Conservation (phyloP, 805 yeast species). For the Teunomyces funiuensis region DNA sequence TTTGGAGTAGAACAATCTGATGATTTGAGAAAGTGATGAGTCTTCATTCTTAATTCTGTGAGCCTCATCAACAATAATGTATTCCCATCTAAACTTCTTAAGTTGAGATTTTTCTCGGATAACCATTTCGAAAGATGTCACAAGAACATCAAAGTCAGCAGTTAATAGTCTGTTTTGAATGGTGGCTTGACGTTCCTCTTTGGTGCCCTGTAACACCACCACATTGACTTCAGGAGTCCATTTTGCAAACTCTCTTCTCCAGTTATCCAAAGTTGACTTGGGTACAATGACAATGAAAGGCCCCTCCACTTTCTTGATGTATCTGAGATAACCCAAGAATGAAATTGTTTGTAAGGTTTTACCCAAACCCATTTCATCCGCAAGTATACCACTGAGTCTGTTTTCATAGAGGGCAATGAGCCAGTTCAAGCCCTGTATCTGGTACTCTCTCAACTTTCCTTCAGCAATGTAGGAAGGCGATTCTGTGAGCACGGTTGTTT, state of each 20-base stretch:
- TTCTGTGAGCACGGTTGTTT: slow-evolving; percentile 70
- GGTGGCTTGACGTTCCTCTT: slow-evolving; percentile 68
- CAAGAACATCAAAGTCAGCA: slow-evolving; percentile 84
- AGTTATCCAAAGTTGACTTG: slow-evolving; percentile 91
- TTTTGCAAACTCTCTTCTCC: slow-evolving; percentile 90
- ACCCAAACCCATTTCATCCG: slow-evolving; percentile 98
- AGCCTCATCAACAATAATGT: slow-evolving; percentile 92
- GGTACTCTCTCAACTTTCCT: slow-evolving; percentile 86
- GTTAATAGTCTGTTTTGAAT: slow-evolving; percentile 59
- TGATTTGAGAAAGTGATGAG: slow-evolving; percentile 87
- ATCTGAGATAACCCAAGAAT: slow-evolving; percentile 84
- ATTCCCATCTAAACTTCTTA: slow-evolving; percentile 88
- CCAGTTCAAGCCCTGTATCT: slow-evolving; percentile 95
- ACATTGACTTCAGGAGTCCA: slow-evolving; percentile 96
- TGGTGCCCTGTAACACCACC: slow-evolving; percentile 83
- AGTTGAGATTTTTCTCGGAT: slow-evolving; percentile 81
- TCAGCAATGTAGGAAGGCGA: slow-evolving; percentile 71
- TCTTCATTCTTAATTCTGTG: slow-evolving; percentile 96
- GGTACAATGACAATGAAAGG: slow-evolving; percentile 93
- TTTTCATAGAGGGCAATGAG: slow-evolving; percentile 84
- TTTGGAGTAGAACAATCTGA: slow-evolving; percentile 80
- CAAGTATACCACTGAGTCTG: slow-evolving; percentile 85
- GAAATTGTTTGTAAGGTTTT: slow-evolving; percentile 94
- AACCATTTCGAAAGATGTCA: slow-evolving; percentile 92
- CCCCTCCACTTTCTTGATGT: slow-evolving; percentile 75